A percentile compares a stretch with the other conserved stretches of the same genome.
phyloP scores from a whole-genome alignment of 805 yeast species.

The Blastobotrys attinorum region DNA sequence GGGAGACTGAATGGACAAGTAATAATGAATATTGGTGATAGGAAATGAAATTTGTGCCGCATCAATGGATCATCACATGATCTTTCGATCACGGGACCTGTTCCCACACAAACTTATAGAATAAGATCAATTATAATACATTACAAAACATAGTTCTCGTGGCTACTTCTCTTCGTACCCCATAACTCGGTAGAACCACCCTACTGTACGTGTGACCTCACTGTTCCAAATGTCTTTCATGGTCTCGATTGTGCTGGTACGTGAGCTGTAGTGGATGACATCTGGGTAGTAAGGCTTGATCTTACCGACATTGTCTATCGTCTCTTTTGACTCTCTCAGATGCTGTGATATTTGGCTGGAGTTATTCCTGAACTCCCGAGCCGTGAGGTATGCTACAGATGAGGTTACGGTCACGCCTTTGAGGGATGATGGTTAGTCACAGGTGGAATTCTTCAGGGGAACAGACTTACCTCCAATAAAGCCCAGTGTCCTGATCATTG shows the following conservation, averaged over 20 bases:
- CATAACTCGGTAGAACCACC: constrained; percentile 43
- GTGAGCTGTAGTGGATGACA: constrained; percentile 38
- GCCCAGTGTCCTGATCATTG: constrained; percentile 37
- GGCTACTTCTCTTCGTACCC: constrained; percentile 4
- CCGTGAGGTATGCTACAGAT: constrained; percentile 54
- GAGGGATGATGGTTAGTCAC: constrained; percentile 14
- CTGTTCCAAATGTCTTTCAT: constrained; percentile 74
- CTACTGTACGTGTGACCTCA: constrained; percentile 55
- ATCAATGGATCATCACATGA: too few species aligned
- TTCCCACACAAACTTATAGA: too few species aligned
- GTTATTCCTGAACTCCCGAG: constrained; percentile 44
- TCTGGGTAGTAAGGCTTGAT: constrained; percentile 37
- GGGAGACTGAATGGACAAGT: too few species aligned
- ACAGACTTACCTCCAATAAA: constrained; percentile 43
- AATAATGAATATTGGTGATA: too few species aligned
- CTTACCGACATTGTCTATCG: constrained; percentile 47
- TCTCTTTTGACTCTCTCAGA: constrained; percentile 40
- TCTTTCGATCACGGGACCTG: too few species aligned
- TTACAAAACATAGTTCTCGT: background rate
- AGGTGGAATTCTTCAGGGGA: too few species aligned
- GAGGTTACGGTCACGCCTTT: constrained; percentile 54
- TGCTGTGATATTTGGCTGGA: constrained; percentile 39
- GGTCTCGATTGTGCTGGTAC: constrained; percentile 47
- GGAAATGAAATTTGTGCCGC: too few species aligned
- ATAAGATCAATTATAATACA: background rate